A percentile compares a stretch with the other conserved stretches of the same genome.
These are phyloP conservation scores for Talaromyces funiculosus DNA, from an alignment of 2,329 filamentous ascomycete species.

Conservation along the genomic window DNA sequence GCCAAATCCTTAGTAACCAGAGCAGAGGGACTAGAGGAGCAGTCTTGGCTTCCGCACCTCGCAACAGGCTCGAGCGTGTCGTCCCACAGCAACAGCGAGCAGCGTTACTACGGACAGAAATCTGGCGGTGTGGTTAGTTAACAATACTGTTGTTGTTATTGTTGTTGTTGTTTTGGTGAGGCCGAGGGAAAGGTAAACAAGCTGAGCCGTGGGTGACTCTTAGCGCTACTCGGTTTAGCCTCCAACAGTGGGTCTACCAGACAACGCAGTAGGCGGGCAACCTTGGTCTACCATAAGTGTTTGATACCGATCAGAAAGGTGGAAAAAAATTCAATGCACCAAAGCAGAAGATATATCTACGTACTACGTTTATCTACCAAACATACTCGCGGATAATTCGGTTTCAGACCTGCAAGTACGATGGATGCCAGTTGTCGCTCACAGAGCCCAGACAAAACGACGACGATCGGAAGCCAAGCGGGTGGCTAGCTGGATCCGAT, in stretches of 20 bases:
- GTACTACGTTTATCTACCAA: neutral
- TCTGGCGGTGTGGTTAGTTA: neutral
- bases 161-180: slow-evolving; percentile 12
- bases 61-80: neutral
- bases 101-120: neutral
- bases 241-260: neutral
- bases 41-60: neutral
- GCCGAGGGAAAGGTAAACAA: slow-evolving; percentile 11
- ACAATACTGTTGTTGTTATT: slow-evolving; percentile 7
- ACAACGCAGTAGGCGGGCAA: no score
- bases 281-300: no score
- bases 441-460: neutral
- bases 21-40: no score
- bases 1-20: neutral
- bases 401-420: neutral
- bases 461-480: neutral
- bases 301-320: neutral
- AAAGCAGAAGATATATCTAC: neutral
- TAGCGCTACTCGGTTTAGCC: neutral
- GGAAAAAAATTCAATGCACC: neutral
- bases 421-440: neutral
- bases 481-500: neutral
- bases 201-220: slow-evolving; percentile 14
- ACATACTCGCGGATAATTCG: neutral
- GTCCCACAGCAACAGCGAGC: neutral